phyloP scores from a whole-genome alignment of 148 eudicot genomes.

The Vaccinium darrowii region DNA sequence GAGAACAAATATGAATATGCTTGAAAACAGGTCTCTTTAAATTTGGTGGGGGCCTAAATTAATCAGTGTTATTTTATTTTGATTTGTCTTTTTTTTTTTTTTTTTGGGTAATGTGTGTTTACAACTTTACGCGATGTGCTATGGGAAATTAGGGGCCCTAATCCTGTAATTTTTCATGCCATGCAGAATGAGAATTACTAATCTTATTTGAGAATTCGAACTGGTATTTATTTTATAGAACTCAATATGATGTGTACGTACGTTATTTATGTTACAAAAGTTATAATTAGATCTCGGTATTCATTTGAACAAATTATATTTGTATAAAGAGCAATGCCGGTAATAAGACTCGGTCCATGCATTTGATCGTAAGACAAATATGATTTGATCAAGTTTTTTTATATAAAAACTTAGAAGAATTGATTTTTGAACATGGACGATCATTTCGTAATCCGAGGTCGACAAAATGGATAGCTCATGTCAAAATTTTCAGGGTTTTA shows the following conservation, averaged over 20 bases:
- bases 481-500: no score
- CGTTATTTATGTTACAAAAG: no score
- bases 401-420: background rate
- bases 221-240: no score
- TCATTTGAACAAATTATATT: background rate
- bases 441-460: no score
- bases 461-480: no score
- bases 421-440: background rate
- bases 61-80: background rate
- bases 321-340: background rate
- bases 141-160: background rate
- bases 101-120: background rate
- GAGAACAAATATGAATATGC: constrained; percentile 61
- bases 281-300: background rate
- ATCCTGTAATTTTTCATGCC: constrained; percentile 6
- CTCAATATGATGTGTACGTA: no score
- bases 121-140: background rate
- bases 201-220: background rate
- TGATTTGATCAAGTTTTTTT: background rate
- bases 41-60: background rate
- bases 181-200: background rate
- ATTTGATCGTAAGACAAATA: no score
- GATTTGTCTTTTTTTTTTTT: background rate
- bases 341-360: background rate
- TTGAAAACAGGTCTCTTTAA: constrained; percentile 40